phyloP scores from a whole-genome alignment of 257 asterid genomes.

The Jacaranda mimosifolia region DNA sequence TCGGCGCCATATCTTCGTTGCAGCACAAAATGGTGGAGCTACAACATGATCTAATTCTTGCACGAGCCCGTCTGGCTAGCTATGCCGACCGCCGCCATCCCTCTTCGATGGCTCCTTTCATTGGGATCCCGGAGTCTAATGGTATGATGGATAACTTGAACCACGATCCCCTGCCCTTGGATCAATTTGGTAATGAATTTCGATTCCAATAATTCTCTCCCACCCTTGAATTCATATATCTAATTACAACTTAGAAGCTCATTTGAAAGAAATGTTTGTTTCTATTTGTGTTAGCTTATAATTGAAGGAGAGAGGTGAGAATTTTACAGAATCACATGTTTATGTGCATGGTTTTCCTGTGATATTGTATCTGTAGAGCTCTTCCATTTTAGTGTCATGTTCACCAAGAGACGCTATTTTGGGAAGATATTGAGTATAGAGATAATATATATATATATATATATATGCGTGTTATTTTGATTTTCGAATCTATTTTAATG shows the following conservation, averaged over 20 bases:
- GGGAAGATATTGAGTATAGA: too few relatives aligned
- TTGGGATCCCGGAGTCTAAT: slow-evolving; percentile 27
- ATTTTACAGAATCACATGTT: neutral
- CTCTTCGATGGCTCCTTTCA: slow-evolving; percentile 19
- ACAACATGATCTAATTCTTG: slow-evolving; percentile 64
- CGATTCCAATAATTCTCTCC: slow-evolving; percentile 38
- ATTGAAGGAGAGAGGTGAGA: neutral
- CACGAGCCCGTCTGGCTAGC: slow-evolving; percentile 60
- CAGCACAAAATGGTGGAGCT: slow-evolving; percentile 62
- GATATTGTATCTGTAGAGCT: neutral
- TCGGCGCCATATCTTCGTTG: slow-evolving; percentile 68
- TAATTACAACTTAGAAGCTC: neutral
- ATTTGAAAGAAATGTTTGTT: neutral
- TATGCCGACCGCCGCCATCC: slow-evolving; percentile 29
- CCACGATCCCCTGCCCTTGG: slow-evolving; percentile 34
- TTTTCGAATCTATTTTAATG: too few relatives aligned
- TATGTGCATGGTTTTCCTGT: neutral
- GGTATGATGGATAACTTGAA: slow-evolving; percentile 37
- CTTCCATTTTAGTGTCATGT: too few relatives aligned
- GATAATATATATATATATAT: too few relatives aligned
- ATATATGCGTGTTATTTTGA: too few relatives aligned
- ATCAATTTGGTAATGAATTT: slow-evolving; percentile 45
- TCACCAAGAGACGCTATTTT: too few relatives aligned
- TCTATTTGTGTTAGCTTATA: neutral
- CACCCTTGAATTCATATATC: too few relatives aligned